phyloP scores from a whole-genome alignment of 2,329 filamentous ascomycete genomes.

The Immersiporthe knoxdaviesiana region DNA sequence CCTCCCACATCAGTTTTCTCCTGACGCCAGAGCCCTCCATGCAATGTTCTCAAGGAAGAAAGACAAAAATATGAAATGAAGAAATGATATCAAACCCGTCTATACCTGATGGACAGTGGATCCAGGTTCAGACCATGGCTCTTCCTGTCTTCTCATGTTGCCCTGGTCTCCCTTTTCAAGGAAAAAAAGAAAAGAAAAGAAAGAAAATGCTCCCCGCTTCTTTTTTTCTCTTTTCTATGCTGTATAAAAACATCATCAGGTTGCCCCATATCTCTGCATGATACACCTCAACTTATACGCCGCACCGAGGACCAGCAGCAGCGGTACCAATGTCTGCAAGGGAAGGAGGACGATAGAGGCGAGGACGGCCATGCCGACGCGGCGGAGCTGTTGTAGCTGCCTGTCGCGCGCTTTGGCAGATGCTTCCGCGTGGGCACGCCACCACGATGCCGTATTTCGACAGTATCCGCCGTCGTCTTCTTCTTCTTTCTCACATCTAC shows the following conservation, averaged over 20 bases:
- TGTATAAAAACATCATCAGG: constrained; percentile 10
- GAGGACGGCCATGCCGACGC: constrained; percentile 46
- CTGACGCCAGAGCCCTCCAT: constrained; percentile 28
- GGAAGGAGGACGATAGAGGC: constrained; percentile 54
- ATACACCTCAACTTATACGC: constrained; percentile 45
- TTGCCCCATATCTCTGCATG: constrained; percentile 20
- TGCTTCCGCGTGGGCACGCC: constrained; percentile 23
- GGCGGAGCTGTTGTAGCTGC: constrained; percentile 47
- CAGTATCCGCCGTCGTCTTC: constrained; percentile 32
- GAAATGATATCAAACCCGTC: constrained; percentile 16
- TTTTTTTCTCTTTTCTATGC: constrained; percentile 11
- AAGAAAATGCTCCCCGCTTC: too few relatives aligned
- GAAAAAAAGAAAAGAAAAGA: background rate
- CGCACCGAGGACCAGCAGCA: constrained; percentile 41
- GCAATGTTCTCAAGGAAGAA: constrained; percentile 12
- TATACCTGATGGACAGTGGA: constrained; percentile 3
- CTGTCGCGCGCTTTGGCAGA: constrained; percentile 40
- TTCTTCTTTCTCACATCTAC: constrained; percentile 30
- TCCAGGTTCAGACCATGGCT: background rate
- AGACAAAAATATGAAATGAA: background rate
- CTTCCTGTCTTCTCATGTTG: background rate
- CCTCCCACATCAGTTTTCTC: constrained; percentile 10
- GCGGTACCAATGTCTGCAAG: constrained; percentile 43
- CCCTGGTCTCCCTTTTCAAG: background rate
- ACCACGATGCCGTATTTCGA: constrained; percentile 17